Evolutionary conservation across 2,329 filamentous ascomycete species (phyloP), one percentile per base, ranked within the genome.

Genomic region (Lasiodiplodia gonubiensis): DNA sequence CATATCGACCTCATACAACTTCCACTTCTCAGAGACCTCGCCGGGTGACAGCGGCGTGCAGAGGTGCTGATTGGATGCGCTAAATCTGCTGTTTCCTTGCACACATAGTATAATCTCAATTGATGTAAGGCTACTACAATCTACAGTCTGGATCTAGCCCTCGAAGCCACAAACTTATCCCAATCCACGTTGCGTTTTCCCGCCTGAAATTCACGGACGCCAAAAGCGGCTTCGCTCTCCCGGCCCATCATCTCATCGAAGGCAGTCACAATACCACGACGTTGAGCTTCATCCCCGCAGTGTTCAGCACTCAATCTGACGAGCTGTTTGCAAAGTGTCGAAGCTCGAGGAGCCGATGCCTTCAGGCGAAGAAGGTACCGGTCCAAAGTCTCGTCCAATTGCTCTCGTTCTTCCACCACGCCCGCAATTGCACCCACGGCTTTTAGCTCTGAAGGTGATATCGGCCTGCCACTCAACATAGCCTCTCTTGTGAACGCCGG

Each of bases 401-500:
- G 16, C 52, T 37, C 27, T 10, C 27, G 14, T 3, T 55, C 52
- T n/a, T 71, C 69, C 7, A 71, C 73, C 18, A 79, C 66, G 4
- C 70, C 70, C 10, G 70, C 63, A 1, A 79, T 70, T 0, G 74
- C 53, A 0, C 75, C 74, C 0, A 72, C 46, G 2, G 66, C 23
- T 25, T 70, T 70, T 35, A 81, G 66, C 63, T 80, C 77, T 2
- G 48, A 35, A 0, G 74, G 67, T 0, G 68, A 57, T 3, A 82
- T 70, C 0, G 72, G 59, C 12, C 78, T 72, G 2, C 74, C 77
- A 6, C 76, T 76, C 2, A 82, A 70, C 74, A 82, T 80, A 0
- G 78, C 78, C 67, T 79, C 76, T 7, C 79, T 68, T 0, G 77
- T 68, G 61, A 82, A 78, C 0, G 76, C 64, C 4, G 78, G 11